Percentiles rank a stretch among this genome's conserved stretches.
Evolutionary conservation across 2,329 filamentous ascomycete genomes (phyloP).

Genomic region (Remersonia thermophila): DNA sequence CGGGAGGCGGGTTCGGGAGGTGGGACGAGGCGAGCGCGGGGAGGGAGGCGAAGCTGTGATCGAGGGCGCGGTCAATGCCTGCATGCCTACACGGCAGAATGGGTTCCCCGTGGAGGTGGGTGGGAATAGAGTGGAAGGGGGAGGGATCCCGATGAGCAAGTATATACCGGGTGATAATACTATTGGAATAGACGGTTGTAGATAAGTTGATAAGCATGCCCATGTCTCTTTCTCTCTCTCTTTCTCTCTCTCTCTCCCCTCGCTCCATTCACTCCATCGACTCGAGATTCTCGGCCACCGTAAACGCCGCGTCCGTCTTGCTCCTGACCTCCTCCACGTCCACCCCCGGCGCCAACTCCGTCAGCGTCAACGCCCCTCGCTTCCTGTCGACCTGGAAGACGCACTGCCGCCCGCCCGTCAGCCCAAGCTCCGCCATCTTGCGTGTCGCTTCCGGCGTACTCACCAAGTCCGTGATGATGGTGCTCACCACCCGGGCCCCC

Average conservation of each 20-base stretch:
- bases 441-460: constrained; percentile 21
- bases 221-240: no score
- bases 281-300: constrained; percentile 45
- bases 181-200: no score
- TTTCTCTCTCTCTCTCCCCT: no score
- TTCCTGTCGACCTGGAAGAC: constrained; percentile 57
- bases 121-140: no score
- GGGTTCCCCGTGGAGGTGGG: no score
- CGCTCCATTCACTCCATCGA: constrained; percentile 26
- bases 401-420: constrained; percentile 31
- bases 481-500: constrained; percentile 54
- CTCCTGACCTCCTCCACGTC: constrained; percentile 53
- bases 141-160: no score
- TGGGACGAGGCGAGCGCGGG: constrained; percentile 8
- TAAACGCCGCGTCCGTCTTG: constrained; percentile 60
- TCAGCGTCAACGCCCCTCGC: constrained; percentile 51
- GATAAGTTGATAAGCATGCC: no score
- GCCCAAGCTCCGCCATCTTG: not conserved
- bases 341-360: constrained; percentile 58
- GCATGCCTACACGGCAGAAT: no score
- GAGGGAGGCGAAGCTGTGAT: constrained; percentile 8
- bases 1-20: constrained; percentile 25
- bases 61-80: no score
- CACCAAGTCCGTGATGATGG: constrained; percentile 62
- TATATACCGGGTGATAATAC: no score